A percentile compares a stretch with the other conserved stretches of the same genome.
These are phyloP conservation scores for Collariella sp. DNA, from an alignment of 495 filamentous ascomycete species.

Conservation along the genomic window DNA sequence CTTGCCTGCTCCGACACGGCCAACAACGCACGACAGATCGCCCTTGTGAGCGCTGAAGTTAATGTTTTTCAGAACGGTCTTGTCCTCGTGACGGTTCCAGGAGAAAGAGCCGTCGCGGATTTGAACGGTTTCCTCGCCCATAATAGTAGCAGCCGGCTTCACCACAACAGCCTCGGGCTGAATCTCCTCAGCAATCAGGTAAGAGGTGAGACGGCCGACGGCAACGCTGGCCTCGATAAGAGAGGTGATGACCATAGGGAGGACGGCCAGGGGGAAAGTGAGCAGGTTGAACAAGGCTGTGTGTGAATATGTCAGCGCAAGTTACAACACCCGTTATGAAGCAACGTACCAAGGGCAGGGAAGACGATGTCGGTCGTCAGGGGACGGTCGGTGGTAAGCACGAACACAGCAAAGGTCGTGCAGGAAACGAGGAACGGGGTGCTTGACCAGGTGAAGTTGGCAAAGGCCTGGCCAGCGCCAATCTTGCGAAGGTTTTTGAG, in stretches of 20 bases:
- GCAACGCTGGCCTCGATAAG: slow-evolving; percentile 96
- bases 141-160: slow-evolving; percentile 56
- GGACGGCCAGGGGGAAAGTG: slow-evolving; percentile 86
- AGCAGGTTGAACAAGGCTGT: slow-evolving; percentile 79
- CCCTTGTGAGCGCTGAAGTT: slow-evolving; percentile 82
- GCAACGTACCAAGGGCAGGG: slow-evolving; percentile 57
- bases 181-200: slow-evolving; percentile 80
- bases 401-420: slow-evolving; percentile 92
- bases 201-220: slow-evolving; percentile 75
- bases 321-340: slow-evolving; percentile 11
- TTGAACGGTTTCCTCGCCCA: slow-evolving; percentile 75
- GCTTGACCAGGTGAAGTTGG: slow-evolving; percentile 99
- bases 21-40: slow-evolving; percentile 86
- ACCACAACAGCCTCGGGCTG: slow-evolving; percentile 72
- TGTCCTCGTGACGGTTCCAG: slow-evolving; percentile 72
- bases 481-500: slow-evolving; percentile 93
- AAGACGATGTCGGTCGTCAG: slow-evolving; percentile 94
- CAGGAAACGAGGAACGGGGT: slow-evolving; percentile 98
- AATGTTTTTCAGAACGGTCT: slow-evolving; percentile 54
- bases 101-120: slow-evolving; percentile 85
- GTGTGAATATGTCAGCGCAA: slow-evolving; percentile 3
- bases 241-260: slow-evolving; percentile 96
- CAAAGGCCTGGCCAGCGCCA: slow-evolving; percentile 82
- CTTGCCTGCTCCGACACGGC: slow-evolving; percentile 91
- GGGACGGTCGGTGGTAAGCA: slow-evolving; percentile 68